Percentiles rank a stretch among this genome's conserved stretches.
Evolutionary conservation across 495 filamentous ascomycete genomes (phyloP).

Genomic region (Evernia prunastri): DNA sequence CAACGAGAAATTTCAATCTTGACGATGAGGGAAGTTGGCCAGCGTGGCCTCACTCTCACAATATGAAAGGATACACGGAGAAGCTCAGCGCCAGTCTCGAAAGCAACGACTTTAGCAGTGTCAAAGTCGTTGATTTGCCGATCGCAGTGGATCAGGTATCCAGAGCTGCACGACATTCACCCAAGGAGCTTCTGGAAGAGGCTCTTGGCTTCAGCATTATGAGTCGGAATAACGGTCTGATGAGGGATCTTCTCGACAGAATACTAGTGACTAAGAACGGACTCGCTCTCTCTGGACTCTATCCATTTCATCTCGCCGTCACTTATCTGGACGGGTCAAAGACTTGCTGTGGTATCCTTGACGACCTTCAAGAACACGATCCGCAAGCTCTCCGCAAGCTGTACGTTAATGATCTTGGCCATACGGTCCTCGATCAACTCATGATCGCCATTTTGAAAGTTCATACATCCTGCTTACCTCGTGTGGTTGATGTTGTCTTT

Average conservation of each 20-base stretch:
- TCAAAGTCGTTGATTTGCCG: slow-evolving; percentile 25
- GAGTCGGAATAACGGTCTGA: slow-evolving; percentile 28
- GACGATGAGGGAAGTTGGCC: slow-evolving; percentile 31
- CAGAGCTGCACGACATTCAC: slow-evolving; percentile 26
- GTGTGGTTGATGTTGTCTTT: slow-evolving; percentile 42
- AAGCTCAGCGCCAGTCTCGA: slow-evolving; percentile 29
- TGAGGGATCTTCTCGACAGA: slow-evolving; percentile 16
- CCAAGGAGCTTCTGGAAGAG: slow-evolving; percentile 30
- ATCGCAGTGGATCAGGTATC: slow-evolving; percentile 28
- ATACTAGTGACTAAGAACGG: not conserved
- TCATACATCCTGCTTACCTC: slow-evolving; percentile 32
- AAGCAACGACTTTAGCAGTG: slow-evolving; percentile 33
- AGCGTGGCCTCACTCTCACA: slow-evolving; percentile 24
- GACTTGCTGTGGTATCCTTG: slow-evolving; percentile 35
- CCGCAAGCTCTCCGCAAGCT: slow-evolving; percentile 24
- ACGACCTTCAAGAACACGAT: slow-evolving; percentile 4
- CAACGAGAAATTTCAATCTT: slow-evolving; percentile 10
- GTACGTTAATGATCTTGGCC: slow-evolving; percentile 32
- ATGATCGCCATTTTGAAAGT: slow-evolving; percentile 37
- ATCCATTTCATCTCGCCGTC: slow-evolving; percentile 37
- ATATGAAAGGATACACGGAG: slow-evolving; percentile 13
- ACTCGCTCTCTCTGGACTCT: slow-evolving; percentile 24
- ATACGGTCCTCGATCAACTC: slow-evolving; percentile 39
- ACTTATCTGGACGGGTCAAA: slow-evolving; percentile 36
- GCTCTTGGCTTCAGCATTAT: slow-evolving; percentile 39